Base-by-base conservation (phyloP, 2,329 filamentous ascomycete species). In the Trichoderma asperellum region DNA sequence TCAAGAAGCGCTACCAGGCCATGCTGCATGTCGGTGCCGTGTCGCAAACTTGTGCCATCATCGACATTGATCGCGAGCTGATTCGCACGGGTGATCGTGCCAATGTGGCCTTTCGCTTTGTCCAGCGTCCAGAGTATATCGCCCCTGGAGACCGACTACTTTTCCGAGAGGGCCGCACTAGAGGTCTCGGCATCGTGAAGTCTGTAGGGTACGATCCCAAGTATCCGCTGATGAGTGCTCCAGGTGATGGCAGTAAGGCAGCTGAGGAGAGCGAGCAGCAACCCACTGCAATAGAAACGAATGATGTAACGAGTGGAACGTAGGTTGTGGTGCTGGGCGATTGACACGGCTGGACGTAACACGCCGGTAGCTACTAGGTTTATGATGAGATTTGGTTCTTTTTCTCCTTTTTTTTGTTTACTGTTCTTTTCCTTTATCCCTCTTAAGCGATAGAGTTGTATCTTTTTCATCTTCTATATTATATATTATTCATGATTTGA, bases 11-110 rank as follows among this genome's bases (percentile, higher is more conserved):
- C 75, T 99, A 99, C 74, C 96, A 99, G 82, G 96, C 96, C 0
- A 99, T 98, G 94, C 86, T 99, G 27, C 96, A 99, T 75, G 94
- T 99, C 5, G 96, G 96, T 0, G 92, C 96, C 0, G 92, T 99
- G 55, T 93, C 92, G 52, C 96, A 99, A 81, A 99, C 96, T 0
- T 99, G 96, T 77, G 90, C 94, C 12, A 97, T 99, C 77, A 97
- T 99, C 76, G 96, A 97, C 76, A 96, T 99, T 73, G 96, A 99
- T 78, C 90, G 95, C n/a, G 92, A 92, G 32, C 96, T 94, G 75
- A 97, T 99, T 73, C 89, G 96, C 8, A 97, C 95, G 0, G 96
- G 96, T 11, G 96, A 98, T 78, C 87, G 95, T n/a, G 96, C 96
- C 2, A 90, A 90, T 0, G 96, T 99, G 1, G 96, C 95, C 0